A percentile compares a stretch with the other conserved stretches of the same genome.
Evolutionary conservation across 345 rosid species (phyloP).

Genomic region (Trapa incisa): DNA sequence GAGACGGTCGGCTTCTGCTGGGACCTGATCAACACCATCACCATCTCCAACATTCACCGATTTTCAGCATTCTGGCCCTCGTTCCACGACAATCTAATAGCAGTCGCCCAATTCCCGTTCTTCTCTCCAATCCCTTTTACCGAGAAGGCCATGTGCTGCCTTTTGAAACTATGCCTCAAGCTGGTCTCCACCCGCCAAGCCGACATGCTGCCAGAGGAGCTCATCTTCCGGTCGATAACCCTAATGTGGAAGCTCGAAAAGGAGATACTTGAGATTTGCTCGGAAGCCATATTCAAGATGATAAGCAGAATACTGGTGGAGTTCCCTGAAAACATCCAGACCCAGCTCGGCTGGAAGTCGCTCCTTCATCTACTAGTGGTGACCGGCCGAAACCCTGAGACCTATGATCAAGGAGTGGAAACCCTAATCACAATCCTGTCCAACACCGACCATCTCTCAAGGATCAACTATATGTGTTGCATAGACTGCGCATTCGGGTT

Average conservation of each 20-base stretch:
- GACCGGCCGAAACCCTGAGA: conserved; percentile 58
- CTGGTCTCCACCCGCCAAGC: conserved; percentile 33
- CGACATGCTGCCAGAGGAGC: conserved; percentile 54
- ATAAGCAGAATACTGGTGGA: conserved; percentile 50
- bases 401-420: conserved; percentile 65
- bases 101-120: conserved; percentile 60
- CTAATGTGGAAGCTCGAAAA: conserved; percentile 89
- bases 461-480: conserved; percentile 47
- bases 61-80: conserved; percentile 58
- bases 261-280: conserved; percentile 64
- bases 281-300: conserved; percentile 41
- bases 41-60: conserved; percentile 40
- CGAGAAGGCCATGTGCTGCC: conserved; percentile 52
- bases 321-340: conserved; percentile 46
- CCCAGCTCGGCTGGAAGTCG: conserved; percentile 74
- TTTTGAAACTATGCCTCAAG: conserved; percentile 55
- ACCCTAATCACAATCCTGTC: conserved; percentile 53
- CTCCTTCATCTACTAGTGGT: conserved; percentile 53
- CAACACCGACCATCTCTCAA: conserved; percentile 29
- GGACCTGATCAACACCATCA: conserved; percentile 48
- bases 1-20: conserved; percentile 76
- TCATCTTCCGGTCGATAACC: conserved; percentile 61
- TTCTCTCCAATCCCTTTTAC: conserved; percentile 78
- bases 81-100: conserved; percentile 50
- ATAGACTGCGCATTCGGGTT: conserved; percentile 82